phyloP scores from a whole-genome alignment of 495 filamentous ascomycete species.

The Amphirosellinia nigrospora region DNA sequence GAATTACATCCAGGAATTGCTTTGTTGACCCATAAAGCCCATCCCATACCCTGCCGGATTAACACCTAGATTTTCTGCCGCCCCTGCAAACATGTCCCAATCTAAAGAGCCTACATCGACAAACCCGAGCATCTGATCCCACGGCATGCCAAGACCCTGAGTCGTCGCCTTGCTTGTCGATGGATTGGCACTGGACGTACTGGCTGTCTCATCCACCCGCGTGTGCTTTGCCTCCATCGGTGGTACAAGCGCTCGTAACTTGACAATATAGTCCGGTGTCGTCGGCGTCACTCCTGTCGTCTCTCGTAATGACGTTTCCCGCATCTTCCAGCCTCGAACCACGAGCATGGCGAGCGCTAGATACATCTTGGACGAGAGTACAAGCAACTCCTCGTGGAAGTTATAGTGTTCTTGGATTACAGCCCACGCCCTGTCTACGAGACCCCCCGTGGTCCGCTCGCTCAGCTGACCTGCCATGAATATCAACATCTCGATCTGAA shows the following conservation, averaged over 20 bases:
- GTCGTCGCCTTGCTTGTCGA: not conserved
- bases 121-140: constrained; percentile 47
- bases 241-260: constrained; percentile 40
- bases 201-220: constrained; percentile 11
- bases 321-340: constrained; percentile 54
- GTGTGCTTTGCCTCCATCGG: constrained; percentile 31
- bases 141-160: constrained; percentile 31
- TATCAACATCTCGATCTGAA: constrained; percentile 60
- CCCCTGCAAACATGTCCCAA: constrained; percentile 52
- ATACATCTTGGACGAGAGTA: constrained; percentile 49
- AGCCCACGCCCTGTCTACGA: constrained; percentile 61
- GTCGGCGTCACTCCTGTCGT: constrained; percentile 33
- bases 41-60: constrained; percentile 6
- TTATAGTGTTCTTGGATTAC: constrained; percentile 48
- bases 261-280: constrained; percentile 45
- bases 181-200: constrained; percentile 14
- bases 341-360: constrained; percentile 48
- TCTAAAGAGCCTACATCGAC: constrained; percentile 45
- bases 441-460: constrained; percentile 51
- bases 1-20: constrained; percentile 18
- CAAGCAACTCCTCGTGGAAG: constrained; percentile 53
- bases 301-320: constrained; percentile 43
- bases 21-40: constrained; percentile 7
- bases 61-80: not conserved
- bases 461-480: constrained; percentile 60